These are phyloP conservation scores for Diaporthe australafricana DNA, from an alignment of 2,329 filamentous ascomycete species.

Conservation along the genomic window DNA sequence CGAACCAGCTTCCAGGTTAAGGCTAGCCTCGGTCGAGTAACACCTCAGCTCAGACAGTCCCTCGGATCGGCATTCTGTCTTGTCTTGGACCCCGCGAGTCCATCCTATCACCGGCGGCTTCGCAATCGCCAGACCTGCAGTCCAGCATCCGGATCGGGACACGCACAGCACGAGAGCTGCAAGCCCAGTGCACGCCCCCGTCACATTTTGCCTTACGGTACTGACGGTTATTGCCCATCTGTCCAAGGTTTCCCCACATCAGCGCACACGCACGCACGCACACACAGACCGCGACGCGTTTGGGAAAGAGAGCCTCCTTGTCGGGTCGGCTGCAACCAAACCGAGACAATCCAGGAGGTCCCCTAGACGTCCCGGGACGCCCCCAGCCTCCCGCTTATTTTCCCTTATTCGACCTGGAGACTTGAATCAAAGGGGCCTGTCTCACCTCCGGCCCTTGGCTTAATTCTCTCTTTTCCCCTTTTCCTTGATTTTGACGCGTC, in stretches of 20 bases:
- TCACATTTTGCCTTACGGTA: too few species aligned
- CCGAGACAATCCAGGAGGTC: constrained; percentile 24
- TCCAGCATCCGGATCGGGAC: constrained; percentile 16
- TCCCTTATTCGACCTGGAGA: constrained; percentile 4
- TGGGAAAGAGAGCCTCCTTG: constrained; percentile 23
- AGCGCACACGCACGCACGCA: not conserved
- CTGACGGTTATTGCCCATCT: not conserved
- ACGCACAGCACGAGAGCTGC: constrained; percentile 19
- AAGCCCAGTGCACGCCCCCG: constrained; percentile 17
- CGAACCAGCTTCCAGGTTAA: constrained; percentile 21
- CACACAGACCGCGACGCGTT: constrained; percentile 27
- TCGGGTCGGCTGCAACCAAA: constrained; percentile 28
- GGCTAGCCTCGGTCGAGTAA: constrained; percentile 9
- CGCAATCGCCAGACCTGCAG: constrained; percentile 13
- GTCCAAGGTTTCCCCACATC: not conserved
- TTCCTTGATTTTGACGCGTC: constrained; percentile 23
- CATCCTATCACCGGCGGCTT: constrained; percentile 6
- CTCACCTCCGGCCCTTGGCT: constrained; percentile 20
- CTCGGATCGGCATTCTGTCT: constrained; percentile 16
- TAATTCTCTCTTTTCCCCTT: not conserved
- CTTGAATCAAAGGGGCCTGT: constrained; percentile 26
- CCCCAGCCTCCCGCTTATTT: constrained; percentile 27
- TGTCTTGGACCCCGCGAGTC: constrained; percentile 20
- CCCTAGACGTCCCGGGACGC: constrained; percentile 17
- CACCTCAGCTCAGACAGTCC: constrained; percentile 8